Evolutionary conservation across 805 yeast species (phyloP).

Genomic region (Candida sakaeoensis): DNA sequence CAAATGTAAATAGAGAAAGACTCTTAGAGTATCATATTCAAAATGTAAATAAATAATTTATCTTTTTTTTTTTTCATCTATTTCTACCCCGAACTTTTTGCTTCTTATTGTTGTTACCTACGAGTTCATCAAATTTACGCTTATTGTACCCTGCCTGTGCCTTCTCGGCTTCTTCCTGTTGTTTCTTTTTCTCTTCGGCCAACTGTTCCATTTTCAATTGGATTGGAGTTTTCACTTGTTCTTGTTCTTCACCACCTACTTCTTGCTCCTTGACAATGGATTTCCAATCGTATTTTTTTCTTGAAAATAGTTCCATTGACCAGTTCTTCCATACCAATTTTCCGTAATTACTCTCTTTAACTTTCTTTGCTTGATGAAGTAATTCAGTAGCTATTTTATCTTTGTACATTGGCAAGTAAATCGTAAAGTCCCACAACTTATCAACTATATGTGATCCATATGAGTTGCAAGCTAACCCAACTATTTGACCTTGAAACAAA

Average conservation of each 20-base stretch:
- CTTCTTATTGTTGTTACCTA: slow-evolving; percentile 10
- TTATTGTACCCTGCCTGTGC: slow-evolving; percentile 20
- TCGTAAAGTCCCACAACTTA: slow-evolving; percentile 74
- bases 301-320: slow-evolving; percentile 74
- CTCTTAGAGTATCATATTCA: slow-evolving; percentile 50
- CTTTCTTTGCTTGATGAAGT: slow-evolving; percentile 52
- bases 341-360: slow-evolving; percentile 86
- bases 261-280: slow-evolving; percentile 47
- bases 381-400: slow-evolving; percentile 79
- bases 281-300: slow-evolving; percentile 85
- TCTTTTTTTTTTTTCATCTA: slow-evolving; percentile 4
- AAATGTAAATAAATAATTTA: slow-evolving; percentile 9
- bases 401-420: slow-evolving; percentile 74
- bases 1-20: slow-evolving; percentile 48
- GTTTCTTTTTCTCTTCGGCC: slow-evolving; percentile 25
- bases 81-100: slow-evolving; percentile 18
- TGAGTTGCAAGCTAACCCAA: slow-evolving; percentile 72
- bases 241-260: slow-evolving; percentile 17
- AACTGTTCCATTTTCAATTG: slow-evolving; percentile 40
- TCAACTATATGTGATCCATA: slow-evolving; percentile 92
- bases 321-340: slow-evolving; percentile 93
- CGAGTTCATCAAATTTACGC: slow-evolving; percentile 16
- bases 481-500: slow-evolving; percentile 49
- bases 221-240: slow-evolving; percentile 32
- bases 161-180: slow-evolving; percentile 23